These are phyloP conservation scores for Funneliformis mosseae DNA, from an alignment of 192 early-diverging fungal species.

Conservation along the genomic window DNA sequence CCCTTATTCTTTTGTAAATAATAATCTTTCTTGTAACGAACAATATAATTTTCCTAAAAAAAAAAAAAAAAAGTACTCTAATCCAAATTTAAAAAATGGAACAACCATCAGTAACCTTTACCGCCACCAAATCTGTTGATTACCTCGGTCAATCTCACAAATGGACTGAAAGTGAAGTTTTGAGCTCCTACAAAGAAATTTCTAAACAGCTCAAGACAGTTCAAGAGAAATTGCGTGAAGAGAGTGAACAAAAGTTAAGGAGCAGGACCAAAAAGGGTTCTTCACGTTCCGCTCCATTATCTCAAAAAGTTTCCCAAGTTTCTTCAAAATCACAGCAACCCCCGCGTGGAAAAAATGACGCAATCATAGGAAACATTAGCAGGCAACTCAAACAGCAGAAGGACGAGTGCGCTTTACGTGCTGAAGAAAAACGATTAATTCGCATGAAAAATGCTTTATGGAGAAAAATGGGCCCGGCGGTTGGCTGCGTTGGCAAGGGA, in stretches of 20 bases:
- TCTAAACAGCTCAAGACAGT: not conserved
- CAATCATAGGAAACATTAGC: not conserved
- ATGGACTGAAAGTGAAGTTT: conserved; percentile 18
- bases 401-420: not conserved
- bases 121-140: not conserved
- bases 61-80: too few relatives aligned
- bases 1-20: too few relatives aligned
- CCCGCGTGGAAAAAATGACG: not conserved
- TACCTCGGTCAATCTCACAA: conserved; percentile 27
- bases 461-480: conserved; percentile 8
- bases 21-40: too few relatives aligned
- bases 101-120: conserved; percentile 7
- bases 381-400: conserved; percentile 6
- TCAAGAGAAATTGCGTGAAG: not conserved
- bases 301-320: not conserved
- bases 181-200: conserved; percentile 23
- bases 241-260: not conserved
- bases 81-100: conserved; percentile 33
- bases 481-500: conserved; percentile 19
- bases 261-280: not conserved
- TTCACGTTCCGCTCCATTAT: not conserved
- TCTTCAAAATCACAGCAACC: not conserved
- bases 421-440: conserved; percentile 30
- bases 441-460: conserved; percentile 28
- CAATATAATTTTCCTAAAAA: not conserved